Evolutionary conservation across 345 rosid genomes (phyloP).

Genomic region (Sisymbrium altissimum): DNA sequence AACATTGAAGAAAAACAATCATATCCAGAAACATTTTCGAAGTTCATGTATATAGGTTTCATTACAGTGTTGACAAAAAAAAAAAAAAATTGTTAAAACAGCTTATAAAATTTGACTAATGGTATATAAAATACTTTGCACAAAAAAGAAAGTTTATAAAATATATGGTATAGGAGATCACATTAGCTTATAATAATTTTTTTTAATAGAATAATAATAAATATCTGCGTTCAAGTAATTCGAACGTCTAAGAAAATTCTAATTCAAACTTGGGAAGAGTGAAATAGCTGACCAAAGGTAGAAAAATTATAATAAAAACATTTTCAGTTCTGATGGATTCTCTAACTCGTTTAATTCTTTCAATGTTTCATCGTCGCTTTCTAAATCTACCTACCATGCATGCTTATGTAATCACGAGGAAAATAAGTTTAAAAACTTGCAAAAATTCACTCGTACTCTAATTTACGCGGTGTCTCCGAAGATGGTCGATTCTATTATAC

Average conservation of each 20-base stretch:
- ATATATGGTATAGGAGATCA: not conserved
- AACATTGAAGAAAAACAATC: not conserved
- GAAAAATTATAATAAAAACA: not conserved
- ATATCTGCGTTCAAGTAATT: slow-evolving; percentile 1
- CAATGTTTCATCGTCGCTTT: not conserved
- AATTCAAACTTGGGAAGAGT: slow-evolving; percentile 19
- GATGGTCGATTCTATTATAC: not conserved
- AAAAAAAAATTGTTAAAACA: not conserved
- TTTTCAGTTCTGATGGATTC: not conserved
- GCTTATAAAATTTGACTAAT: not conserved
- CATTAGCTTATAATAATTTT: not conserved
- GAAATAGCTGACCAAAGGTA: slow-evolving; percentile 12
- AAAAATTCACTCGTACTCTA: not conserved
- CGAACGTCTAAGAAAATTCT: not conserved
- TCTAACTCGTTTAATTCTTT: not conserved
- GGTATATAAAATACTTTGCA: not conserved
- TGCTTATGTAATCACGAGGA: slow-evolving; percentile 12
- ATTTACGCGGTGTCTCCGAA: slow-evolving; percentile 21
- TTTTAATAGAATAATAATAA: not conserved
- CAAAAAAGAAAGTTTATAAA: too few relatives aligned
- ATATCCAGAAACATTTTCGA: not conserved
- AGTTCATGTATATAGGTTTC: not conserved
- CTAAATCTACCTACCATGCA: not conserved
- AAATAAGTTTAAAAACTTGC: not conserved
- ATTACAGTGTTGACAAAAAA: not conserved